phyloP scores from a whole-genome alignment of 2,329 filamentous ascomycete genomes.

The Pyrenochaeta sp. region DNA sequence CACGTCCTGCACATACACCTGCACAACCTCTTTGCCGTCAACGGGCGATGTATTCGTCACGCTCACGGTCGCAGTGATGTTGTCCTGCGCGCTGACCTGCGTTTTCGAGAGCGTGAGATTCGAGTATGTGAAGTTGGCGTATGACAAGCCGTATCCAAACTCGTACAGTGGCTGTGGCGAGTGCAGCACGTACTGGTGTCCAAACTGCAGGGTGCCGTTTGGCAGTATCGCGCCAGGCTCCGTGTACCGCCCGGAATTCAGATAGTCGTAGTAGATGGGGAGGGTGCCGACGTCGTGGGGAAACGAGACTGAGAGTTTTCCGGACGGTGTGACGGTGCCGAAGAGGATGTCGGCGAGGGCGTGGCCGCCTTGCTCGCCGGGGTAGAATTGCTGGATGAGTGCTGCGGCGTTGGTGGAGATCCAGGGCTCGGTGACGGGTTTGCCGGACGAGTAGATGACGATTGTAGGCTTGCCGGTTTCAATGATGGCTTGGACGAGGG shows the following conservation, averaged over 20 bases:
- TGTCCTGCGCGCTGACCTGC: constrained; percentile 59
- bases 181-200: constrained; percentile 69
- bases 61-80: constrained; percentile 65
- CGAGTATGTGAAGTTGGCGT: constrained; percentile 69
- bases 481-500: constrained; percentile 71
- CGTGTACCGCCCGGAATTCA: constrained; percentile 67
- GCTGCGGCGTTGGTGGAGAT: constrained; percentile 70
- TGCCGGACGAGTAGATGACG: constrained; percentile 73
- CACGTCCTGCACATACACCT: constrained; percentile 71
- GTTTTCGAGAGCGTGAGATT: constrained; percentile 60
- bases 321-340: constrained; percentile 70
- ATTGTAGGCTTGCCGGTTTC: constrained; percentile 72
- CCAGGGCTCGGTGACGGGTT: constrained; percentile 77
- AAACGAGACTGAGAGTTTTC: constrained; percentile 71
- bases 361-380: constrained; percentile 71
- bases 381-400: constrained; percentile 78
- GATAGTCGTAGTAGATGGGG: constrained; percentile 75
- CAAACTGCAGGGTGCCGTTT: constrained; percentile 70
- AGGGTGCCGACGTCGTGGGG: constrained; percentile 71
- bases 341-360: constrained; percentile 70
- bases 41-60: constrained; percentile 66
- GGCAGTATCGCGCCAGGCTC: constrained; percentile 61
- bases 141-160: constrained; percentile 73
- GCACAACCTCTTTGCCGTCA: constrained; percentile 72
- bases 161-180: constrained; percentile 67